phyloP scores from a whole-genome alignment of 139 green algal species.

The Chlorella sp. region DNA sequence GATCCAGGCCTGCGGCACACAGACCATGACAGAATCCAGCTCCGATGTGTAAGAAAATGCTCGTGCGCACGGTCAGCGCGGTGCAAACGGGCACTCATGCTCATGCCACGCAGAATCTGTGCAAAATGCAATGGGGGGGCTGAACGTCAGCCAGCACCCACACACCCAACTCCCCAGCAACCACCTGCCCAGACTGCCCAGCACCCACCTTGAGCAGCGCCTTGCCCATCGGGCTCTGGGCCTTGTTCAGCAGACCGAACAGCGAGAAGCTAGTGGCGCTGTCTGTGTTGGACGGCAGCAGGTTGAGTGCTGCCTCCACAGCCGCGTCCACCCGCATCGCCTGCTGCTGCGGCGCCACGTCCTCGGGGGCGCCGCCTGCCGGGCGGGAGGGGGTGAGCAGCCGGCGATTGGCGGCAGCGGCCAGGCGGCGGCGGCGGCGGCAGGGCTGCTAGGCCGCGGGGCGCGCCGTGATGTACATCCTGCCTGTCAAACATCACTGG shows the following conservation, averaged over 20 bases:
- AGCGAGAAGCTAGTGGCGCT: slow-evolving; percentile 80
- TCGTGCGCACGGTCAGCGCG: too few relatives aligned
- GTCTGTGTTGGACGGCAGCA: slow-evolving; percentile 78
- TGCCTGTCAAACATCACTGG: too few relatives aligned
- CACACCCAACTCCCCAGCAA: too few relatives aligned
- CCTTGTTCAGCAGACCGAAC: slow-evolving; percentile 89
- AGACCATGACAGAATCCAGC: neutral
- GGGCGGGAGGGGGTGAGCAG: neutral
- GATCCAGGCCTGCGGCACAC: slow-evolving; percentile 81
- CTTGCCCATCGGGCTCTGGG: slow-evolving; percentile 94
- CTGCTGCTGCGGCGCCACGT: neutral
- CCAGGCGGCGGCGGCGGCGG: neutral
- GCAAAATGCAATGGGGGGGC: too few relatives aligned
- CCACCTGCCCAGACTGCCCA: neutral
- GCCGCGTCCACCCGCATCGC: slow-evolving; percentile 39
- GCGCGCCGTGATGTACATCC: too few relatives aligned
- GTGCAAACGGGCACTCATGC: too few relatives aligned
- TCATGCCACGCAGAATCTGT: too few relatives aligned
- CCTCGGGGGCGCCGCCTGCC: neutral
- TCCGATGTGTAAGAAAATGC: neutral
- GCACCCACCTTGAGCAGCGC: slow-evolving; percentile 77
- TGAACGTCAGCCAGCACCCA: too few relatives aligned
- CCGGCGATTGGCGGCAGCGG: neutral
- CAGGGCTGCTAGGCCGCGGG: too few relatives aligned
- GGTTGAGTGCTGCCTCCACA: slow-evolving; percentile 86